Evolutionary conservation across 805 yeast genomes (phyloP).

Genomic region (Zygosaccharomyces siamensis): DNA sequence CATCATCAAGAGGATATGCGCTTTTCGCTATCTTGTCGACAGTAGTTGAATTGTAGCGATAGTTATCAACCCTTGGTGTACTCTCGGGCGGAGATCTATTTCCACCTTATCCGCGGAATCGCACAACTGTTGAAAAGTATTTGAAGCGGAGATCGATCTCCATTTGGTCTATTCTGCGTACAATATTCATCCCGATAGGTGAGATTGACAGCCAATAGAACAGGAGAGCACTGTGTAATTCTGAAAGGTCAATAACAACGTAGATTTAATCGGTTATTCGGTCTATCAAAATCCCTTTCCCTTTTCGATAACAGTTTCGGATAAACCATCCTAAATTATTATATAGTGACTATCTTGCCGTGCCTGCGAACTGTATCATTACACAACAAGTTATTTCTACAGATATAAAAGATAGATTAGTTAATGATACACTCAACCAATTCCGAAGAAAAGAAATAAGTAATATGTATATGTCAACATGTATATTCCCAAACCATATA

Average conservation of each 20-base stretch:
- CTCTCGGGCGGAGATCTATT: neutral
- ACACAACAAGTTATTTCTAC: neutral
- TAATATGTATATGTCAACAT: constrained; percentile 8
- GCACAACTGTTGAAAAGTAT: too few species aligned
- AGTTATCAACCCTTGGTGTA: neutral
- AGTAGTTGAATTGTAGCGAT: neutral
- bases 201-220: too few species aligned
- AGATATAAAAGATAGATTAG: neutral
- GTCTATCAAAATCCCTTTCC: too few species aligned
- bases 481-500: constrained; percentile 31
- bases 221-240: too few species aligned
- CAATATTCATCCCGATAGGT: too few species aligned
- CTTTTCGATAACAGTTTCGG: too few species aligned
- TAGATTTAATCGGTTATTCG: too few species aligned
- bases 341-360: too few species aligned
- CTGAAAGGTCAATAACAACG: too few species aligned
- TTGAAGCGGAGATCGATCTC: neutral
- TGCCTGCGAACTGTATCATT: neutral
- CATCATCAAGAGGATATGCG: neutral
- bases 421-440: neutral
- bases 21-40: neutral
- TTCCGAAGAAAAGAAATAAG: neutral
- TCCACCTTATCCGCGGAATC: neutral
- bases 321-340: too few species aligned
- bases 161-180: neutral